Base-by-base conservation (phyloP, 2,329 filamentous ascomycete species). In the Claviceps sp. region DNA sequence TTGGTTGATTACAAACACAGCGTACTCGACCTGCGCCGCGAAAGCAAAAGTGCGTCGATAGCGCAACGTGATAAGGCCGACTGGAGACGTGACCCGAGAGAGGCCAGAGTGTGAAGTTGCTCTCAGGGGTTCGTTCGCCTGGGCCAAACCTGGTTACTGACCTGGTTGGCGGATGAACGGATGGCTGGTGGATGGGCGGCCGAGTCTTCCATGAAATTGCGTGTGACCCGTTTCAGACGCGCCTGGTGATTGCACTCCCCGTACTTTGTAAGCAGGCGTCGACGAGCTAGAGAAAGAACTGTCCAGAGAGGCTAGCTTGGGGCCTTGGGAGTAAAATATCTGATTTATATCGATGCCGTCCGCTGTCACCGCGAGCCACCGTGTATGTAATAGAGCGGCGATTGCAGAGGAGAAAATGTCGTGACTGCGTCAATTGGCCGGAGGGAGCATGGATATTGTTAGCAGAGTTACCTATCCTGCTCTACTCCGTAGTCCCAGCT, bases 31-130 rank as follows among this genome's bases (percentile, higher is more conserved):
- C 38, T 20, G n/a, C 42, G 41, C 37, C 49, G 46, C 24, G 36
- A 54, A 52, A 52, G 47, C 47, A 49, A 49, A 52, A 50, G 37
- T 52, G 43, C 14, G 47, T 40, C 37, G 47, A 52, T 18, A 47
- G 30, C 38, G 46, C 52, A 38, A 54, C 50, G 50, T 24, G 46
- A 36, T 26, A 48, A 40, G 48, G 52, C 40, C 51, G 52, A 37
- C 20, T 30, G 42, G 18, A 30, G 26, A 45, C 40, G 47, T 41
- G 41, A 24, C 47, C 43, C 18, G 38, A 52, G 50, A 42, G 34
- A 52, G 50, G 53, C 47, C 50, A 54, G 53, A 49, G 44, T 50
- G 53, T 41, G 50, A 37, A 40, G 26, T 18, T 37, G 50, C 30
- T 52, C 53, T 16, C 20, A 14, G 22, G 42, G 52, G 50, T 49